phyloP scores from a whole-genome alignment of 2,329 filamentous ascomycete genomes.

The Exophiala viscosa region DNA sequence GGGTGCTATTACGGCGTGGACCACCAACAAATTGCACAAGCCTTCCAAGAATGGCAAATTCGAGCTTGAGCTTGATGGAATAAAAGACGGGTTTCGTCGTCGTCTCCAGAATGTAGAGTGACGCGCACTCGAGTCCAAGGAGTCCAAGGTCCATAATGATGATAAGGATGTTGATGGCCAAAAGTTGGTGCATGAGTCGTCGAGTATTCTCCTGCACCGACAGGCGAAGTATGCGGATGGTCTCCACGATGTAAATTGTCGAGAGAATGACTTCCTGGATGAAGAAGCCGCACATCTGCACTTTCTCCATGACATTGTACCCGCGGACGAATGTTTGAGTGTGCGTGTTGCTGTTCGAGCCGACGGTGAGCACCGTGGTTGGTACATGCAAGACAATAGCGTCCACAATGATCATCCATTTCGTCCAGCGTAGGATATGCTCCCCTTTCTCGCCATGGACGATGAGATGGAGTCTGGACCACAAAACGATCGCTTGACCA shows the following conservation, averaged over 20 bases:
- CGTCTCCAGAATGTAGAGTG: constrained; percentile 46
- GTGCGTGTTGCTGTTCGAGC: constrained; percentile 34
- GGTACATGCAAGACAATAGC: constrained; percentile 45
- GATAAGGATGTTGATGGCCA: constrained; percentile 48
- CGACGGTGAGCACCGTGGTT: constrained; percentile 45
- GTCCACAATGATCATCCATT: constrained; percentile 46
- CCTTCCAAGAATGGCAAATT: constrained; percentile 48
- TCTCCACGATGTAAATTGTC: constrained; percentile 53
- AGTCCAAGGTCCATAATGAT: constrained; percentile 46
- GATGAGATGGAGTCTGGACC: constrained; percentile 49
- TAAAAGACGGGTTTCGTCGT: constrained; percentile 47
- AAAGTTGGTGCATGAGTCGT: constrained; percentile 48
- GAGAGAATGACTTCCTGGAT: constrained; percentile 55
- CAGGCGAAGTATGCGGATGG: constrained; percentile 48
- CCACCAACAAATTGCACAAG: constrained; percentile 39
- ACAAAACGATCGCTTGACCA: constrained; percentile 48
- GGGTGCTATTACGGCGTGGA: constrained; percentile 2
- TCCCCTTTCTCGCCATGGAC: constrained; percentile 35
- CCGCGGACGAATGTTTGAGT: constrained; percentile 32
- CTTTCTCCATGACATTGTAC: constrained; percentile 51
- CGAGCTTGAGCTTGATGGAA: constrained; percentile 50
- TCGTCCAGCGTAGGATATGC: constrained; percentile 39
- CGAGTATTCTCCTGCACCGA: constrained; percentile 42
- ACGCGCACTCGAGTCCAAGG: constrained; percentile 42
- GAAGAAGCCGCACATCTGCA: constrained; percentile 56